phyloP scores from a whole-genome alignment of 106 monocot species.

The Apostasia ramifera region DNA sequence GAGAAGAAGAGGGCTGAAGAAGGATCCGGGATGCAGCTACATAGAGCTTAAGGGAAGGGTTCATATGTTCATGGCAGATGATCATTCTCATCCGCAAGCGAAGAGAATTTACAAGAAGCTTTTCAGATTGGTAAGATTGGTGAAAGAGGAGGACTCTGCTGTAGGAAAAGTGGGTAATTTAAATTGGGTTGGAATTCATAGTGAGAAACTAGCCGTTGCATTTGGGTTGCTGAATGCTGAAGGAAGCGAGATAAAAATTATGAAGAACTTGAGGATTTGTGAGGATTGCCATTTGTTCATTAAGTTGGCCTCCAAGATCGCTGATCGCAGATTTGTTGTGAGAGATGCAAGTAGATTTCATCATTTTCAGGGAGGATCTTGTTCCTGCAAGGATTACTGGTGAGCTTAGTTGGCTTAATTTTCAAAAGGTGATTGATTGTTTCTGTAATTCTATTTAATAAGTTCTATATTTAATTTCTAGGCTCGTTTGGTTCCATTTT shows the following conservation, averaged over 20 bases:
- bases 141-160: conserved; percentile 6
- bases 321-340: conserved; percentile 36
- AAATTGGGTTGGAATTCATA: conserved; percentile 38
- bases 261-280: conserved; percentile 82
- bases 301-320: conserved; percentile 30
- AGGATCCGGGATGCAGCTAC: conserved; percentile 77
- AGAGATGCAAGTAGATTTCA: conserved; percentile 85
- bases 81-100: conserved; percentile 55
- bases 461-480: too few relatives aligned
- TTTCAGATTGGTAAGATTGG: conserved; percentile 27
- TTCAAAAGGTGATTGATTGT: too few relatives aligned
- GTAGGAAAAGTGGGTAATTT: not conserved
- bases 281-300: conserved; percentile 67
- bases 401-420: conserved; percentile 13
- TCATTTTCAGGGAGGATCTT: conserved; percentile 49
- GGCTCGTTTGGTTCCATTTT: too few relatives aligned
- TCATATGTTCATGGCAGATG: conserved; percentile 78
- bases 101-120: conserved; percentile 41
- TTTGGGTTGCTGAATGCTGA: conserved; percentile 69
- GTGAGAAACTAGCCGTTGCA: conserved; percentile 73
- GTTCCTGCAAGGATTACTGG: conserved; percentile 86
- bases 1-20: conserved; percentile 49
- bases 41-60: conserved; percentile 45
- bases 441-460: too few relatives aligned
- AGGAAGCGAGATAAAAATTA: conserved; percentile 55